phyloP scores from a whole-genome alignment of 169 alveolate species.

The Plasmodium ovale region DNA sequence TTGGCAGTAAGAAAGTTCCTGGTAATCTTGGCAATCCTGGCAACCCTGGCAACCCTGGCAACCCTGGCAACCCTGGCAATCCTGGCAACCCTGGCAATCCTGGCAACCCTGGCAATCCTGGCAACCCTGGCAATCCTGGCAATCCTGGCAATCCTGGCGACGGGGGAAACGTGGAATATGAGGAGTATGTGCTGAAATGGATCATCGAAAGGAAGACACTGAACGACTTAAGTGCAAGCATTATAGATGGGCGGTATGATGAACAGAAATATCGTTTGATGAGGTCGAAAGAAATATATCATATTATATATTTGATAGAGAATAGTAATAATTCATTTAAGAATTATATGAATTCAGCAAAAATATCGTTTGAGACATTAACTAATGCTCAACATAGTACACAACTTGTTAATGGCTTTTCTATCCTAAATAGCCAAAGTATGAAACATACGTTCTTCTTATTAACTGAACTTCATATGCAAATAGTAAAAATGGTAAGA shows the following conservation, averaged over 20 bases:
- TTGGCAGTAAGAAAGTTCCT: neutral
- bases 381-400: conserved; percentile 77
- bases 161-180: conserved; percentile 76
- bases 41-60: no score
- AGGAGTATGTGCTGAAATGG: conserved; percentile 87
- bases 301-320: conserved; percentile 86
- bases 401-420: conserved; percentile 80
- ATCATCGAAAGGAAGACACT: conserved; percentile 88
- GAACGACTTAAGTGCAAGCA: conserved; percentile 87
- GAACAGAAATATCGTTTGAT: conserved; percentile 88
- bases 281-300: conserved; percentile 84
- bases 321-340: conserved; percentile 79
- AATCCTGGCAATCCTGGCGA: conserved; percentile 7
- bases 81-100: no score
- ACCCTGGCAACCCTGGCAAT: no score
- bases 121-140: no score
- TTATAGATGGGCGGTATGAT: conserved; percentile 89
- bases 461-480: conserved; percentile 75
- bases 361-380: conserved; percentile 76
- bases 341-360: conserved; percentile 79
- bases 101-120: no score
- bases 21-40: no score
- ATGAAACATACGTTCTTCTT: conserved; percentile 78
- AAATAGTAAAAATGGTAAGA: conserved; percentile 56
- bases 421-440: conserved; percentile 81